These are phyloP conservation scores for Begonia loranthoides DNA, from an alignment of 306 rosid species.

Conservation along the genomic window DNA sequence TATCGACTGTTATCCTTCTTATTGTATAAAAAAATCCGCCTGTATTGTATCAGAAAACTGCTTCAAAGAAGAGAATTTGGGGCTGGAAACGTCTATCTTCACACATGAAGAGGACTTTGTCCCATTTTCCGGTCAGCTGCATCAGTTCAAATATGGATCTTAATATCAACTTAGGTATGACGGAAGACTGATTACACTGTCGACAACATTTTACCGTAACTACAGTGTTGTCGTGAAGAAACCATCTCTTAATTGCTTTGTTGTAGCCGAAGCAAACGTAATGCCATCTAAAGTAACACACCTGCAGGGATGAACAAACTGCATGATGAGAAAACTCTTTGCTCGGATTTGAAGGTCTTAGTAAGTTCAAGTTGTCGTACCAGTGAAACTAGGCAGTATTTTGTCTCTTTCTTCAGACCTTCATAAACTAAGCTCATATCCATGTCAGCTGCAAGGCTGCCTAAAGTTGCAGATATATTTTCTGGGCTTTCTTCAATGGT, in stretches of 20 bases:
- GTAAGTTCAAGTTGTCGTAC: background rate
- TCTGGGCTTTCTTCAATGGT: background rate
- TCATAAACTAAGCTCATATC: background rate
- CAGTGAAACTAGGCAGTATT: conserved; percentile 1
- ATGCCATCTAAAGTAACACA: background rate
- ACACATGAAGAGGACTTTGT: conserved; percentile 65
- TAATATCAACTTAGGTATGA: background rate
- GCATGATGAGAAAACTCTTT: too few relatives aligned
- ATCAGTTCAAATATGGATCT: background rate
- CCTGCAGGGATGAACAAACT: background rate
- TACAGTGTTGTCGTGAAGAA: background rate
- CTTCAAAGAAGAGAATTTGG: conserved; percentile 94
- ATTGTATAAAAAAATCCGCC: too few relatives aligned
- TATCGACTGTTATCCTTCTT: too few relatives aligned
- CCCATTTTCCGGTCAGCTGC: conserved; percentile 89
- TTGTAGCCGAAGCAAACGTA: background rate
- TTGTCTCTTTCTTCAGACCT: background rate
- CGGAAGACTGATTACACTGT: background rate
- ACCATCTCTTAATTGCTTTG: background rate
- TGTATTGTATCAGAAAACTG: conserved; percentile 13
- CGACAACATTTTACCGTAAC: background rate
- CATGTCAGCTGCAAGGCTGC: background rate
- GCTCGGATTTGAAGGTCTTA: background rate
- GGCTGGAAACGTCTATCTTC: conserved; percentile 92
- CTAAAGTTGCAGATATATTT: conserved; percentile 1